These are phyloP conservation scores for Thermomucor indicae-seudaticae DNA, from an alignment of 371 early-diverging fungal genomes.

Conservation along the genomic window DNA sequence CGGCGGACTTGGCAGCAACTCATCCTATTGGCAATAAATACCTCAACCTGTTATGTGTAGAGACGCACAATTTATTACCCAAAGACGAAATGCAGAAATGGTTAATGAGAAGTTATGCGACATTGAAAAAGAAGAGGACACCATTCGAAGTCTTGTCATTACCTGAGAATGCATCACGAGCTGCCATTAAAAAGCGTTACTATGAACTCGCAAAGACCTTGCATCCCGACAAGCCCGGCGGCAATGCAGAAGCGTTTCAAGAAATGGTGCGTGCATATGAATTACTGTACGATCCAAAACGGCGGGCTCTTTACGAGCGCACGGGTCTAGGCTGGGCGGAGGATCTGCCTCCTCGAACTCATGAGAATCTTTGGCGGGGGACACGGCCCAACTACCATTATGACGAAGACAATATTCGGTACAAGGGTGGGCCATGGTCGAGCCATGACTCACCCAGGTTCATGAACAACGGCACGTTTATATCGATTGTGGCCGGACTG, in stretches of 20 bases:
- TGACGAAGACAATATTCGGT: constrained; percentile 18
- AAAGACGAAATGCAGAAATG: no score
- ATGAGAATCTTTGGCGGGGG: constrained; percentile 11
- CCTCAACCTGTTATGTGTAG: no score
- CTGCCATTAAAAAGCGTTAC: constrained; percentile 34
- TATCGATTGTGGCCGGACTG: constrained; percentile 26
- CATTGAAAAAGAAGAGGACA: constrained; percentile 10
- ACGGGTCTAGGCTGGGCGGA: constrained; percentile 36
- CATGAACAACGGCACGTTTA: constrained; percentile 29
- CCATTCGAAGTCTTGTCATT: constrained; percentile 34
- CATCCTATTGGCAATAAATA: no score
- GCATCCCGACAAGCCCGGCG: constrained; percentile 33
- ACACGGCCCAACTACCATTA: background rate
- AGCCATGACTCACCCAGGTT: constrained; percentile 20
- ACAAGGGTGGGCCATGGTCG: constrained; percentile 24
- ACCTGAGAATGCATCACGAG: constrained; percentile 12
- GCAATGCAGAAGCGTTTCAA: constrained; percentile 29
- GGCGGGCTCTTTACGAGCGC: constrained; percentile 15
- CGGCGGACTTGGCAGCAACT: no score
- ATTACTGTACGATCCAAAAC: constrained; percentile 21
- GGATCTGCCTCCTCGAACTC: constrained; percentile 3
- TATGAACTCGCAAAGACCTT: constrained; percentile 36
- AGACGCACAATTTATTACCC: no score
- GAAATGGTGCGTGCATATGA: constrained; percentile 36
- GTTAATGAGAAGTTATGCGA: no score